phyloP scores from a whole-genome alignment of 352 stramenopile genomes.

The Phytophthora hybrid region DNA sequence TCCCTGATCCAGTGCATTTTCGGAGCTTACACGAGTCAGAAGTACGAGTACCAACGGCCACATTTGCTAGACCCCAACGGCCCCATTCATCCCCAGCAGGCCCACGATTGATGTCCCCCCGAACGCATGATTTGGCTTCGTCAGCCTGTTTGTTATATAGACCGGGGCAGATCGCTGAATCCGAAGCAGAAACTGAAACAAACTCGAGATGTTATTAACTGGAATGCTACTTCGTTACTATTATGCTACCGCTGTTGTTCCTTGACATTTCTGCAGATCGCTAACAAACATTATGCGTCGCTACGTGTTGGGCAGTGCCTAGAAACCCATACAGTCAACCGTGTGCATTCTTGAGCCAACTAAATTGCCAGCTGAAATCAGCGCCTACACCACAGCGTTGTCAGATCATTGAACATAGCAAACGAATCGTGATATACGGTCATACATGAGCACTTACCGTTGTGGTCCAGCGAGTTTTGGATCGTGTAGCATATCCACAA shows the following conservation, averaged over 20 bases:
- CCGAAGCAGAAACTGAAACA: background rate
- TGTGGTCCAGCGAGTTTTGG: constrained; percentile 48
- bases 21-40: constrained; percentile 5
- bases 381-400: constrained; percentile 20
- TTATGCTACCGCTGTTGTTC: too few relatives aligned
- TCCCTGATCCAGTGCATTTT: constrained; percentile 16
- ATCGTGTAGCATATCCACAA: constrained; percentile 55
- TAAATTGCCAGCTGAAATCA: constrained; percentile 35
- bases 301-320: too few relatives aligned
- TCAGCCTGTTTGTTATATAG: constrained; percentile 19
- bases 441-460: constrained; percentile 16
- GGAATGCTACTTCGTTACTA: too few relatives aligned
- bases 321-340: background rate
- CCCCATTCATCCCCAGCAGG: constrained; percentile 64
- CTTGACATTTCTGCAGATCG: too few relatives aligned
- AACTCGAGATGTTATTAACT: background rate
- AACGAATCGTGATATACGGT: background rate
- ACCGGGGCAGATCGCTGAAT: constrained; percentile 2
- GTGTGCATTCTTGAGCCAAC: constrained; percentile 11
- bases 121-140: constrained; percentile 37
- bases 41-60: background rate
- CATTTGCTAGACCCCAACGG: constrained; percentile 19
- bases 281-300: background rate
- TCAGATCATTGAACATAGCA: background rate
- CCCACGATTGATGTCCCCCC: constrained; percentile 36